Conservation (phyloP, 2,329 filamentous ascomycete genomes). For the Diaporthe caulivora region DNA sequence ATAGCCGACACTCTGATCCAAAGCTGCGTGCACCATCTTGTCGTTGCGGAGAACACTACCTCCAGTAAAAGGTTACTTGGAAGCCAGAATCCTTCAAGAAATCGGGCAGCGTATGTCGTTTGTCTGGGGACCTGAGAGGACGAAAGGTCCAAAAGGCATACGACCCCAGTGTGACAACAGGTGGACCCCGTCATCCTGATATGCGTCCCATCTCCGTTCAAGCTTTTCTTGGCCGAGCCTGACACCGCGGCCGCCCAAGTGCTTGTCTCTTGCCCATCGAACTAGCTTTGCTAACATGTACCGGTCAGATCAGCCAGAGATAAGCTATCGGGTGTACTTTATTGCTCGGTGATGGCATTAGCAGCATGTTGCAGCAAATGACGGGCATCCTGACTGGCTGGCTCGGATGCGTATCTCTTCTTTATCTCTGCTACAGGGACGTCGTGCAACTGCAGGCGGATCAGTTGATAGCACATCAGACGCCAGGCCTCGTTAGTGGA, state of each 20-base stretch:
- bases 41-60: background rate
- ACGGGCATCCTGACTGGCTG: slow-evolving; percentile 3
- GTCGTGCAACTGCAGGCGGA: background rate
- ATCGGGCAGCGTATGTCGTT: background rate
- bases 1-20: slow-evolving; percentile 78
- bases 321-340: background rate
- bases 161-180: background rate
- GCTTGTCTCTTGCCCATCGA: background rate
- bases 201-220: background rate
- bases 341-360: slow-evolving; percentile 16
- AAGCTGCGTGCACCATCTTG: slow-evolving; percentile 51
- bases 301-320: slow-evolving; percentile 10
- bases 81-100: background rate
- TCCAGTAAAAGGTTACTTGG: background rate
- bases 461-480: slow-evolving; percentile 15
- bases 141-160: no score
- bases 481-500: background rate
- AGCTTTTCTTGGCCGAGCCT: background rate
- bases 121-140: background rate
- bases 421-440: slow-evolving; percentile 9
- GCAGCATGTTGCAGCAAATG: background rate
- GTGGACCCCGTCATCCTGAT: background rate
- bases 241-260: background rate
- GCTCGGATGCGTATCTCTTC: slow-evolving; percentile 1
- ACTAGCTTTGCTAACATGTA: background rate